Conservation (phyloP, 805 yeast species). For the Candida andamanensis region DNA sequence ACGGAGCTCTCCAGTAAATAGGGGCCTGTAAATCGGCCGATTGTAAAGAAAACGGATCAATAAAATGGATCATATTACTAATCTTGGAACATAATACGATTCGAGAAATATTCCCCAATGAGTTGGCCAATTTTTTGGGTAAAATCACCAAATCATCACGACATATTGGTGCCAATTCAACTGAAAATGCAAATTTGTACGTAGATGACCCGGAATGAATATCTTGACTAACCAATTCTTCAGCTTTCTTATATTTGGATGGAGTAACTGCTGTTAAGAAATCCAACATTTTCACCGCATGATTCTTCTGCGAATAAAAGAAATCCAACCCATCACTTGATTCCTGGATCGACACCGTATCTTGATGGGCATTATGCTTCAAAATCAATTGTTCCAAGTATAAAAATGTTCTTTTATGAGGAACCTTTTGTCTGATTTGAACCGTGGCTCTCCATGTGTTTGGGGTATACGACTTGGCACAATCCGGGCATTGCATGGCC, state of each 20-base stretch:
- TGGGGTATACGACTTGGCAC: constrained; percentile 95
- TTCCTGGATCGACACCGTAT: constrained; percentile 90
- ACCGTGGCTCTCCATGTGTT: constrained; percentile 98
- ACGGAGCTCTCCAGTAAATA: constrained; percentile 79
- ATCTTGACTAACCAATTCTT: constrained; percentile 87
- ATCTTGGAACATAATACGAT: constrained; percentile 81
- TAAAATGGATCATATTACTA: constrained; percentile 76
- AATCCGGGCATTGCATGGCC: constrained; percentile 97
- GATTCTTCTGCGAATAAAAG: constrained; percentile 81
- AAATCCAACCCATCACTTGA: constrained; percentile 92
- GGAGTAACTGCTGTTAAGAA: constrained; percentile 85
- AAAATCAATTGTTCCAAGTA: constrained; percentile 93
- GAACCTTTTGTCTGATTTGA: constrained; percentile 95
- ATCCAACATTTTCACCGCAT: constrained; percentile 91
- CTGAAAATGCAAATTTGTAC: constrained; percentile 87
- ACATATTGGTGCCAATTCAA: constrained; percentile 94
- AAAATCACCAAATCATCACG: constrained; percentile 92
- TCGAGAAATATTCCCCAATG: constrained; percentile 77
- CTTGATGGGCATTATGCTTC: constrained; percentile 88
- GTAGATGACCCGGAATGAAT: constrained; percentile 84
- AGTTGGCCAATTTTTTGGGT: constrained; percentile 80
- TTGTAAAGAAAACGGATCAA: constrained; percentile 80
- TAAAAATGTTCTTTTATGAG: constrained; percentile 93
- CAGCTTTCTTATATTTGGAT: constrained; percentile 73
- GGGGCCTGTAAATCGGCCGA: constrained; percentile 66